phyloP scores from a whole-genome alignment of 2,329 filamentous ascomycete species.

The Fusarium nurragi region DNA sequence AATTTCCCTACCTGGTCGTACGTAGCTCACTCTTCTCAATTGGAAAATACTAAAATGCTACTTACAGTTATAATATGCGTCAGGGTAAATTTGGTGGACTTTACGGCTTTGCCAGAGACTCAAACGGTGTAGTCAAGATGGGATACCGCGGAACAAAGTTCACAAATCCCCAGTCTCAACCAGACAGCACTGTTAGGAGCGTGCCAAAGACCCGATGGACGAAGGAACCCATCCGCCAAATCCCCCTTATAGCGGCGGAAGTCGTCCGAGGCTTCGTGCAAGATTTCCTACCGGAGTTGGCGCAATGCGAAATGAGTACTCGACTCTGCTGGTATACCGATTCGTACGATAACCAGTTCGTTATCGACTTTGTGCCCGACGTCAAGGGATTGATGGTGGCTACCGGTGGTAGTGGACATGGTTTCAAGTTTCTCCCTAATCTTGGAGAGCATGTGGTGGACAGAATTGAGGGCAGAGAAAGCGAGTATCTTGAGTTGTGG shows the following conservation, averaged over 20 bases:
- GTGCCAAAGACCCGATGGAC: constrained; percentile 53
- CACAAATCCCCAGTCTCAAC: constrained; percentile 54
- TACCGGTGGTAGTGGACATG: constrained; percentile 70
- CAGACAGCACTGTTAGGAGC: constrained; percentile 51
- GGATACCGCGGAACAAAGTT: constrained; percentile 63
- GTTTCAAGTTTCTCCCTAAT: constrained; percentile 69
- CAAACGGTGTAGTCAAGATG: constrained; percentile 57
- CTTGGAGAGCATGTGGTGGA: constrained; percentile 65
- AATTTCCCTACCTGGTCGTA: background rate
- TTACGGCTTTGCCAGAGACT: constrained; percentile 58
- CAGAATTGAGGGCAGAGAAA: constrained; percentile 31
- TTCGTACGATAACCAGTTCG: constrained; percentile 48
- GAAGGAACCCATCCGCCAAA: constrained; percentile 31
- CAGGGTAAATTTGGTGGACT: constrained; percentile 49
- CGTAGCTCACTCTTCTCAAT: background rate
- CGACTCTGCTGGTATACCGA: constrained; percentile 49
- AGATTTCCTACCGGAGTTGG: constrained; percentile 56
- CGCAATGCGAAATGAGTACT: constrained; percentile 46
- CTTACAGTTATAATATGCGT: background rate
- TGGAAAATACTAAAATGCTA: background rate
- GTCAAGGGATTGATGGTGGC: constrained; percentile 68
- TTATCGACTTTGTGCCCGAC: constrained; percentile 55
- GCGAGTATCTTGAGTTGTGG: background rate
- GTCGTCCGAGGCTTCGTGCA: constrained; percentile 49
- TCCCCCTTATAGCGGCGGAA: constrained; percentile 43